phyloP scores from a whole-genome alignment of 192 early-diverging fungal genomes.

The Dispira parvispora region DNA sequence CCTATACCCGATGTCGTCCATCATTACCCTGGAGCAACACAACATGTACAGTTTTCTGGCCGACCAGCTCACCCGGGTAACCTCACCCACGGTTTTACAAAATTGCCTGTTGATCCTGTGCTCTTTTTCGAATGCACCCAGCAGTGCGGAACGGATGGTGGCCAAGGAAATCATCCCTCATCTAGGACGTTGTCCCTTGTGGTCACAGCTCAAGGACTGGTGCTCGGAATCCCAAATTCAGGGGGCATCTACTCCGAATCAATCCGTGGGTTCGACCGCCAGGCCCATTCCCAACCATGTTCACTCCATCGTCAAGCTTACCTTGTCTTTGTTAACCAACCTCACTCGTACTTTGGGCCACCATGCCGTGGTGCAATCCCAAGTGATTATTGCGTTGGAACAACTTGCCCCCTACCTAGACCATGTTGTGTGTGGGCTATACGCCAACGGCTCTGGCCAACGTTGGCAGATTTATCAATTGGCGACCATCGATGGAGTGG shows the following conservation, averaged over 20 bases:
- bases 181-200: background rate
- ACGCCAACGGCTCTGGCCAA: background rate
- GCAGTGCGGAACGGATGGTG: background rate
- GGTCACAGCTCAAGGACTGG: background rate
- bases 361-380: conserved; percentile 1
- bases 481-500: conserved; percentile 4
- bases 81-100: background rate
- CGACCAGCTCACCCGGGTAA: background rate
- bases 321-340: background rate
- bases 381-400: background rate
- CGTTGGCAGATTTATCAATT: background rate
- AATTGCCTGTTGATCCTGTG: background rate
- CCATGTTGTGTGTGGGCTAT: background rate
- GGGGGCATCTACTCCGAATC: background rate
- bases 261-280: background rate
- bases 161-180: background rate
- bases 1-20: background rate
- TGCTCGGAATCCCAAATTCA: background rate
- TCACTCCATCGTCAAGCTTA: background rate
- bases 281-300: background rate
- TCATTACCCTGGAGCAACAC: background rate
- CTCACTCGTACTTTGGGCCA: background rate
- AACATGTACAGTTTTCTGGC: conserved; percentile 4
- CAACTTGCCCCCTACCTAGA: background rate
- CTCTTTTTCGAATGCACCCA: background rate